Base-by-base conservation (phyloP, 768 basidiomycete species). In the Psilocybe tampanensis region DNA sequence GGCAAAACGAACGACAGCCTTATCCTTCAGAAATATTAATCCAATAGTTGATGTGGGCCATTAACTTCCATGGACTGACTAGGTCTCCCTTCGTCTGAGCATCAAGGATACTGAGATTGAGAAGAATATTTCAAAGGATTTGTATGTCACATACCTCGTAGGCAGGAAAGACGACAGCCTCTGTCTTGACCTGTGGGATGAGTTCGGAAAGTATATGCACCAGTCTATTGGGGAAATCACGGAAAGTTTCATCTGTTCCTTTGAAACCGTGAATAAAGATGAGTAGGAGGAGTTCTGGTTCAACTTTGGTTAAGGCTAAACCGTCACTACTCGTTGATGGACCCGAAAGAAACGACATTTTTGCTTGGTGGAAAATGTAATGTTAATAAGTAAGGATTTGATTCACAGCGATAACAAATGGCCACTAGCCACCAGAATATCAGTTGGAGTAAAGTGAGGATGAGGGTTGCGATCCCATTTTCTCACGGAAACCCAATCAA, bases 41-140 rank as follows among this genome's bases (percentile, higher is more conserved):
- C 53, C 52, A 51, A 12, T 18, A 60, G 47, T 18, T 49, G 44
- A 32, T 53, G 22, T 18, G 17, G 22, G 19, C 15, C 49, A 24
- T 39, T 36, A 41, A 42, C 29, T 11, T 36, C 23, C 47, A 32
- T 32, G 49, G 41, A 76, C 86, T 62, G 66, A 95, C 94, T 71
- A 97, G 73, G 54, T 95, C 89, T 43, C 95, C 95, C 72, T 93
- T 94, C 7, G 95, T 96, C 90, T 94, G 23, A 36, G 33, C 7
- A 7, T 48, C 32, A 15, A 34, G 44, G 6, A 26, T 15, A 12
- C 0, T 34, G n/a, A 1, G 9, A 26, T 9, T 21, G 9, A 21
- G 5, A 6, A 23, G 17, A 23, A 23, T 36, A 9, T 13, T 39
- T 13, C 36, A 39, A 39, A 13, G 33, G 15, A 34, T 15, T 8